Conservation (phyloP, 108 stramenopile species). For the Cyclotella cryptica region DNA sequence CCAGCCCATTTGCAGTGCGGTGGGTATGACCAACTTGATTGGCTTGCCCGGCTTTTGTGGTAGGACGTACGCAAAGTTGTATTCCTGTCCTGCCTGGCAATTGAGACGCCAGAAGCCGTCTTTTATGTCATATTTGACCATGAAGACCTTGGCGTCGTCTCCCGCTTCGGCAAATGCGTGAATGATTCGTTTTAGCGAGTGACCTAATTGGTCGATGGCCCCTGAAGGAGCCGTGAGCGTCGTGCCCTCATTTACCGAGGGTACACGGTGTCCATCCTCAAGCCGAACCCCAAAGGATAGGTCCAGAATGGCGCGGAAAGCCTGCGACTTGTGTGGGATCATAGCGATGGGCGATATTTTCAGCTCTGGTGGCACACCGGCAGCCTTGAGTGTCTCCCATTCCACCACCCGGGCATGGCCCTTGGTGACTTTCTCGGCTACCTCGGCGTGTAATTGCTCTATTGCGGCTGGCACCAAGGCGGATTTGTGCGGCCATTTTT, state of each 20-base stretch:
- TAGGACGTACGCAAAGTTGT: slow-evolving; percentile 13
- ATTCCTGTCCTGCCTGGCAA: slow-evolving; percentile 14
- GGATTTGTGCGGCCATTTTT: background rate
- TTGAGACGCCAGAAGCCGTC: background rate
- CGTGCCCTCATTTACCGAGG: too few species aligned
- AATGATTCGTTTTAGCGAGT: too few species aligned
- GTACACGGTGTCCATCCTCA: too few species aligned
- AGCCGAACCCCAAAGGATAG: too few species aligned
- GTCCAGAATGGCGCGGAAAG: too few species aligned
- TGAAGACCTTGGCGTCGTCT: too few species aligned
- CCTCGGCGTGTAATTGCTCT: background rate
- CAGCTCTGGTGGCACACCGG: background rate
- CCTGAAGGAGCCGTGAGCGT: too few species aligned
- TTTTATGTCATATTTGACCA: too few species aligned
- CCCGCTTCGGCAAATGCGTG: too few species aligned
- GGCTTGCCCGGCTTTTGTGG: background rate
- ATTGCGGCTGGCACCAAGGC: background rate
- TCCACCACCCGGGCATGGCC: slow-evolving; percentile 18
- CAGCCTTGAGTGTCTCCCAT: slow-evolving; percentile 3
- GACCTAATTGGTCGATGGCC: too few species aligned
- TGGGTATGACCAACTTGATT: slow-evolving; percentile 1
- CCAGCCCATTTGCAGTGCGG: too few species aligned
- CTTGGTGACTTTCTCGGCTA: slow-evolving; percentile 1
- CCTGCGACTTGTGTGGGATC: too few species aligned
- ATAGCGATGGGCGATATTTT: background rate